A percentile compares a stretch with the other conserved stretches of the same genome.
These are phyloP conservation scores for Clausena lansium DNA, from an alignment of 345 rosid species.

Conservation along the genomic window DNA sequence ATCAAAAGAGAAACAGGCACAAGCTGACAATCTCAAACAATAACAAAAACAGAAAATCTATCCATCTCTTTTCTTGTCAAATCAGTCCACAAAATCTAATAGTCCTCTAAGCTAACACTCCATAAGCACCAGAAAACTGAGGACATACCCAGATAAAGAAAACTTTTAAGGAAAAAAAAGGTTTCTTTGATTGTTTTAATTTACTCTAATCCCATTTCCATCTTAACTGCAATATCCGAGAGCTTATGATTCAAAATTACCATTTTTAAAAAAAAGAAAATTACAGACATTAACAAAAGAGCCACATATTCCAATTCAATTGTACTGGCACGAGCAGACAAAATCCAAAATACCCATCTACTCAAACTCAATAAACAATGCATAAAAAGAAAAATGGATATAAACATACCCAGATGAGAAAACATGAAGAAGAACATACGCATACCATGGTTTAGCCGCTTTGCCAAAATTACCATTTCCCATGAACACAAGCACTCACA, in stretches of 20 bases:
- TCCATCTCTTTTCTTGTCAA: not conserved
- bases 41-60: not conserved
- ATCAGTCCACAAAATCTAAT: not conserved
- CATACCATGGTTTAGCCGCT: slow-evolving; percentile 26
- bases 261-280: not conserved
- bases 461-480: slow-evolving; percentile 15
- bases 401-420: slow-evolving; percentile 32
- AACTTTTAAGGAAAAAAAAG: not conserved
- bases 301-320: not conserved
- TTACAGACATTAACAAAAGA: not conserved
- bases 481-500: slow-evolving; percentile 19
- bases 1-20: not conserved
- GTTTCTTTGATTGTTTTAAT: not conserved
- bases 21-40: not conserved
- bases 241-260: not conserved
- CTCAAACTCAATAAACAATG: not conserved
- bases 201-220: not conserved
- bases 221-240: not conserved
- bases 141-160: not conserved
- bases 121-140: not conserved
- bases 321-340: not conserved
- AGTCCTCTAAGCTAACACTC: not conserved
- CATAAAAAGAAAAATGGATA: not conserved
- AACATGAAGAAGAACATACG: slow-evolving; percentile 26
- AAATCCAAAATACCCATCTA: not conserved